Base-by-base conservation (phyloP, 1,139 yeast genomes). In the Debaryomycetaceae sp. region DNA sequence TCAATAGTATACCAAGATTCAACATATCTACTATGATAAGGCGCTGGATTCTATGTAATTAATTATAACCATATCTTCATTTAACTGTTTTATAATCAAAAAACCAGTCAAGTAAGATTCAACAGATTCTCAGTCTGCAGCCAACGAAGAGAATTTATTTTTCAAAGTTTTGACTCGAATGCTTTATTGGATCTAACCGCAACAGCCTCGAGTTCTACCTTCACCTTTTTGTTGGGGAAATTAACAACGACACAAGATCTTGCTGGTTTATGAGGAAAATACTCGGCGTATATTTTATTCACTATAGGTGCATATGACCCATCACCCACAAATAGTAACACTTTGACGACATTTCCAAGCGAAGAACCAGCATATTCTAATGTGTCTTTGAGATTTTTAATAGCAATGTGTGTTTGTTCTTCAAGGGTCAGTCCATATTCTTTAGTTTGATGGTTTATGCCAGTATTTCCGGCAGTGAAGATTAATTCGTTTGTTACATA, bases 221-320 rank as follows among this genome's bases (percentile, higher is more conserved):
- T 63, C 15, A 72, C 42, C 6, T 53, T 46, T 6, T 58, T 53
- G 48, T 70, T 64, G 31, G 78, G 78, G 59, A 73, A 73, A 5
- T 54, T 58, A 17, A 68, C 75, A 30, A 73, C 64, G 33, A 76
- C 65, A 50, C 80, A 75, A 34, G 78, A 70, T 59, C 82, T 65
- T 19, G 77, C 73, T 15, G 82, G 82, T 52, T 63, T 62, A 30
- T 63, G 58, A 2, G 65, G 57, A 53, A 77, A 72, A 53, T 70
- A 65, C 47, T 65, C 58, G 17, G 57, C 62, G 51, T 76, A 77
- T 32, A 76, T 64, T 37, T 60, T 56, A 55, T 75, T 76, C 49
- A 76, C 65, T 26, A 49, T 56, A n/a, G 66, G 56, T 31, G 67
- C 65, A 52, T 73, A 67, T 30, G 55, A 56, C 38, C 65, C 62